A percentile compares a stretch with the other conserved stretches of the same genome.
phyloP scores from a whole-genome alignment of 192 early-diverging fungal genomes.

The Blastocladiella britannica region DNA sequence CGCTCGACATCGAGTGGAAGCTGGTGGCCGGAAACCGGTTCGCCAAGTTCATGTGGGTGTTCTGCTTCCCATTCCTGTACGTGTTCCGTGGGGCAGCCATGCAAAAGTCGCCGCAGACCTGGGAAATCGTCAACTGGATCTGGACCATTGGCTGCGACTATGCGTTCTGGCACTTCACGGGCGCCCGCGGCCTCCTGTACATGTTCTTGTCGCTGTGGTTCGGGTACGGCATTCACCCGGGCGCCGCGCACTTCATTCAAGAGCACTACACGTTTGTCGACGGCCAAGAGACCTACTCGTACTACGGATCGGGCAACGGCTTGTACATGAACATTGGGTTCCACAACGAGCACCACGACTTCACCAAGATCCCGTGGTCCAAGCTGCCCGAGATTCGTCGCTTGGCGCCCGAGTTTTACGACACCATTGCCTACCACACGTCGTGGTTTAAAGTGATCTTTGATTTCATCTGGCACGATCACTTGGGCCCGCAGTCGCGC shows the following conservation, averaged over 20 bases:
- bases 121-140: conserved; percentile 60
- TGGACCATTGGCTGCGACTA: conserved; percentile 38
- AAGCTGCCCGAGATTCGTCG: conserved; percentile 55
- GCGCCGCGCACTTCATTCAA: conserved; percentile 87
- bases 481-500: conserved; percentile 63
- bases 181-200: conserved; percentile 41
- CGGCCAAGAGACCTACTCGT: conserved; percentile 90
- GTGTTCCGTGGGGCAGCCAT: conserved; percentile 48
- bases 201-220: conserved; percentile 49
- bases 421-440: conserved; percentile 56
- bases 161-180: conserved; percentile 31
- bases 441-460: conserved; percentile 71
- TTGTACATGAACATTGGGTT: conserved; percentile 88
- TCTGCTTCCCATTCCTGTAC: conserved; percentile 73
- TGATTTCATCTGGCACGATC: conserved; percentile 53
- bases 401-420: conserved; percentile 78
- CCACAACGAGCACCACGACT: conserved; percentile 98
- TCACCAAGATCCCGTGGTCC: conserved; percentile 73
- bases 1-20: conserved; percentile 63
- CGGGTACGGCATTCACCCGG: conserved; percentile 75
- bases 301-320: conserved; percentile 77
- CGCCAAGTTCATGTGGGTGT: conserved; percentile 54
- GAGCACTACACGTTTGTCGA: conserved; percentile 91
- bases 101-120: conserved; percentile 44
- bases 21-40: conserved; percentile 46